Evolutionary conservation across 2,329 filamentous ascomycete genomes (phyloP), one percentile per base, ranked within the genome.

Genomic region (Phaeosphaeriaceae sp.): DNA sequence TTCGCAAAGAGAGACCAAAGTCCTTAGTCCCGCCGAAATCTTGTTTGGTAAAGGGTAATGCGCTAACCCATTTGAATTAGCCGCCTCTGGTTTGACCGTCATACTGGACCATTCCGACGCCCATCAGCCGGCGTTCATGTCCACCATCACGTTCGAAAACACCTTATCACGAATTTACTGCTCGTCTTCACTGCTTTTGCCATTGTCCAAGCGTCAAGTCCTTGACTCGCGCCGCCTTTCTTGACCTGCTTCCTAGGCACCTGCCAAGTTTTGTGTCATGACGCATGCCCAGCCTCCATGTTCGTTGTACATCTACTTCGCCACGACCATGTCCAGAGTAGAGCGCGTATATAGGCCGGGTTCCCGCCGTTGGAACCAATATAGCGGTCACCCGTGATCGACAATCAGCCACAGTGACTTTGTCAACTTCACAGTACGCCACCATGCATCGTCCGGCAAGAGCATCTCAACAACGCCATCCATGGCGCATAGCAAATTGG

Each of bases 251-350:
- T 56, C 61, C 44, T 46, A 40, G 28, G 46, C 56, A 32, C 58
- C 62, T 70, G 66, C 71, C 71, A 73, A 71, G 70, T 72, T 72
- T 70, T 46, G 50, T 43, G 55, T 65, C 61, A 73, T 74, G 71
- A 74, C 71, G 71, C 70, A 74, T 62, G 71, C 71, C 70, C 66
- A 74, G 67, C 63, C 58, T 56, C 54, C 35, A 40, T 40, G 35
- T 40, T 40, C 8, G 35, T 40, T 40, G 35, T 40, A 40, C 35
- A 13, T 62, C 61, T 59, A 67, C 52, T 64, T 64, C 68, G 63
- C 65, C 54, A 52, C 23, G 50, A 55, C 15, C 19, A 58, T 59
- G 49, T 51, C 52, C 3, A 55, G 26, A 54, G 57, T 61, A 61
- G 59, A 46, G 48, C 55, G n/a, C 47, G 50, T 55, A 49, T 62